Conservation (phyloP, 495 filamentous ascomycete species). For the Penicillium steckii region DNA sequence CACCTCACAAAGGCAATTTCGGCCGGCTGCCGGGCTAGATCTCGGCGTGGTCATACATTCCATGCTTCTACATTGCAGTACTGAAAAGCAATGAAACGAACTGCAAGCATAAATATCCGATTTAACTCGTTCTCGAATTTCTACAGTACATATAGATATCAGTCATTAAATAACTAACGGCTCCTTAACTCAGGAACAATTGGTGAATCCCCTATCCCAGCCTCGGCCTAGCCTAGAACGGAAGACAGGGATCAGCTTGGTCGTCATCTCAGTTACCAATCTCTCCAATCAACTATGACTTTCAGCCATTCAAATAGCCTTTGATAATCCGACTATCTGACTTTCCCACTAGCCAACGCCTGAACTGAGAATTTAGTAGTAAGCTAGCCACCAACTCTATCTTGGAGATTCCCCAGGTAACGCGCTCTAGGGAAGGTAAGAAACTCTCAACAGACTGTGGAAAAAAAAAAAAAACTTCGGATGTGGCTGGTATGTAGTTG, state of each 20-base stretch:
- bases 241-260: neutral
- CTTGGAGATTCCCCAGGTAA: neutral
- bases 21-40: neutral
- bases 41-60: slow-evolving; percentile 9
- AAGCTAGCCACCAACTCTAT: neutral
- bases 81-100: neutral
- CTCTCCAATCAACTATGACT: neutral
- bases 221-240: neutral
- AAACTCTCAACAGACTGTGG: neutral
- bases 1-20: slow-evolving; percentile 9
- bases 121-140: too few species aligned
- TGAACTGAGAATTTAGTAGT: neutral
- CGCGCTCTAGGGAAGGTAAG: neutral
- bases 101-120: too few species aligned
- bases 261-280: neutral
- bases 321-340: neutral
- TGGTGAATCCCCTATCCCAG: neutral
- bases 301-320: neutral
- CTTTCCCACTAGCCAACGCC: neutral
- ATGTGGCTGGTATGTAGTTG: slow-evolving; percentile 9
- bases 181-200: too few species aligned
- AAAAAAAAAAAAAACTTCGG: too few species aligned
- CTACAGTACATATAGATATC: too few species aligned
- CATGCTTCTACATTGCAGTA: neutral
- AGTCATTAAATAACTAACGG: too few species aligned